Conservation (phyloP, 495 filamentous ascomycete species). For the Podospora pseudoanserina region DNA sequence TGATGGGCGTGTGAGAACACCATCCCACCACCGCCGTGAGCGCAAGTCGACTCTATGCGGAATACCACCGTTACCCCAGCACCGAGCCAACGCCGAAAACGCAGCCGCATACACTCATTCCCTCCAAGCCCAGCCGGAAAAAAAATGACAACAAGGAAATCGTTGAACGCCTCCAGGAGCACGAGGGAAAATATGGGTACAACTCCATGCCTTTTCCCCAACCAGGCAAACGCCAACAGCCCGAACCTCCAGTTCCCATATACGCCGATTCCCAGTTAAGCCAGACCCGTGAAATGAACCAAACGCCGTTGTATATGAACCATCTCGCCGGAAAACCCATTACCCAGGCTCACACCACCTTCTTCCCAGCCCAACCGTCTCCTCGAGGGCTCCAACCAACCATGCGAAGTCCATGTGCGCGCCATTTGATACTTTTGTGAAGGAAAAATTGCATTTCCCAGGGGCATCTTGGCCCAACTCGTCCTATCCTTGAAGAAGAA, state of each 20-base stretch:
- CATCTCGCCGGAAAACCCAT: slow-evolving; percentile 6
- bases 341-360: not conserved
- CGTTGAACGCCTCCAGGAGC: not conserved
- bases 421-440: slow-evolving; percentile 5
- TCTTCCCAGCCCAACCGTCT: slow-evolving; percentile 1
- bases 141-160: not conserved
- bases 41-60: not conserved
- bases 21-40: not conserved
- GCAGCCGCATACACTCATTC: not conserved
- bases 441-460: not conserved
- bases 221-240: not conserved
- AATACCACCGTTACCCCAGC: not conserved
- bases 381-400: not conserved
- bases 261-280: not conserved
- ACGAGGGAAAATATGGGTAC: not conserved
- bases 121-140: not conserved
- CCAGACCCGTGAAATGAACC: not conserved
- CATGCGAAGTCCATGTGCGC: slow-evolving; percentile 12
- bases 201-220: not conserved
- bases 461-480: not conserved
- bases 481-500: not conserved
- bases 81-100: not conserved
- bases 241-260: not conserved
- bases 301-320: slow-evolving; percentile 16
- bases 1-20: not conserved